Conservation (phyloP, 2,329 filamentous ascomycete species). For the Sporothrix inflata region DNA sequence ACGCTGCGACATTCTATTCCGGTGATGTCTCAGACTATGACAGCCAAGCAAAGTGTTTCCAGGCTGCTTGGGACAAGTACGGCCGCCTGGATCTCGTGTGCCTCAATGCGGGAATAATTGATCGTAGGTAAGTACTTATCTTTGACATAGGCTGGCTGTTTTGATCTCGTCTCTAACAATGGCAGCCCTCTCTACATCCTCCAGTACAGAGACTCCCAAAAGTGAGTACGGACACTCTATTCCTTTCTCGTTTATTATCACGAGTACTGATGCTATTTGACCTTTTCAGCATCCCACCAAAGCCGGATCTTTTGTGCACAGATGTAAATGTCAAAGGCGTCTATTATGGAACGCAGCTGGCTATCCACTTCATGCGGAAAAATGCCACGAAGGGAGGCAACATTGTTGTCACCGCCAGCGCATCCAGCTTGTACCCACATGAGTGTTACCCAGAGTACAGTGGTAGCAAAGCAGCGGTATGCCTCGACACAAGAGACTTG, state of each 20-base stretch:
- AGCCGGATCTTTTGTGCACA: neutral
- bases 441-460: slow-evolving; percentile 5
- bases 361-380: neutral
- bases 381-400: neutral
- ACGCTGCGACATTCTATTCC: neutral
- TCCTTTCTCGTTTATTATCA: too few relatives aligned
- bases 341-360: neutral
- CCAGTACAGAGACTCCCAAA: neutral
- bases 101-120: neutral
- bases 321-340: slow-evolving; percentile 5
- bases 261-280: too few relatives aligned
- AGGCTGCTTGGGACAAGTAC: neutral
- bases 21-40: slow-evolving; percentile 2
- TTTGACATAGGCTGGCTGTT: too few relatives aligned
- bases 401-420: neutral
- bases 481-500: too few relatives aligned
- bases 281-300: neutral
- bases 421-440: neutral
- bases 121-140: neutral
- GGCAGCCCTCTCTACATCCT: neutral
- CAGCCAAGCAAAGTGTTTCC: slow-evolving; percentile 13
- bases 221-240: too few relatives aligned
- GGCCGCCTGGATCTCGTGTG: neutral
- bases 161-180: too few relatives aligned
- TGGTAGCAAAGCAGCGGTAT: neutral